Base-by-base conservation (phyloP, 2,329 filamentous ascomycete genomes). In the Neonectria magnoliae region DNA sequence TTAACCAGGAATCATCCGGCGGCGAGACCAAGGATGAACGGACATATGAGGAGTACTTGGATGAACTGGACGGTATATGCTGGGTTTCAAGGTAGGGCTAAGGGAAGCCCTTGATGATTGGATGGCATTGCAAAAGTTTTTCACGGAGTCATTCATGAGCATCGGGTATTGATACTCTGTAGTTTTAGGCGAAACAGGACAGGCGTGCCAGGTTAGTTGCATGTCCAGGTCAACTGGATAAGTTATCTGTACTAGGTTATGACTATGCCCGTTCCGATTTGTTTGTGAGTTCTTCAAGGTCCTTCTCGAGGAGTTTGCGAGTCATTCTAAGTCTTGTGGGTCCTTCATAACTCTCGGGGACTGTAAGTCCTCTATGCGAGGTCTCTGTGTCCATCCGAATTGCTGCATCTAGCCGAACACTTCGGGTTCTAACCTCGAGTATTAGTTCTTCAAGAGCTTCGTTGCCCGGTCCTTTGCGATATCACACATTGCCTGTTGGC, bases 381-480 rank as follows among this genome's bases (percentile, higher is more conserved):
- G 4, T n/a, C n/a, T 42, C n/a, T 42, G n/a, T 8, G 11, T 2
- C n/a, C 2, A 18, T 18, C 9, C 6, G 38, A 10, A 11, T 25
- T 25, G 5, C 25, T 42, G n/a, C 16, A 20, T 10, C n/a, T 3
- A 18, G 18, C 9, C 6, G 38, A 20, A 20, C 1, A 9, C n/a
- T 11, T n/a, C n/a, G 10, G 13, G 10, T 11, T 20, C n/a, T 18
- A 4, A 31, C 18, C 27, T 20, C 9, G 20, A 36, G 10, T 2
- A 33, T 57, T 29, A 38, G 33, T 57, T 45, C 55, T 48, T 50
- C 52, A 8, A 54, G 56, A 73, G 67, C 52, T 73, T 73, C 3
- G 66, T 66, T 27, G 91, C 93, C 53, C 94, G 87, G 74, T 97
- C 93, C 56, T 88, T 87, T 31, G 94, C 94, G 75, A 98, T 98